phyloP scores from a whole-genome alignment of 2,329 filamentous ascomycete genomes.

The Samsoniella hepiali region DNA sequence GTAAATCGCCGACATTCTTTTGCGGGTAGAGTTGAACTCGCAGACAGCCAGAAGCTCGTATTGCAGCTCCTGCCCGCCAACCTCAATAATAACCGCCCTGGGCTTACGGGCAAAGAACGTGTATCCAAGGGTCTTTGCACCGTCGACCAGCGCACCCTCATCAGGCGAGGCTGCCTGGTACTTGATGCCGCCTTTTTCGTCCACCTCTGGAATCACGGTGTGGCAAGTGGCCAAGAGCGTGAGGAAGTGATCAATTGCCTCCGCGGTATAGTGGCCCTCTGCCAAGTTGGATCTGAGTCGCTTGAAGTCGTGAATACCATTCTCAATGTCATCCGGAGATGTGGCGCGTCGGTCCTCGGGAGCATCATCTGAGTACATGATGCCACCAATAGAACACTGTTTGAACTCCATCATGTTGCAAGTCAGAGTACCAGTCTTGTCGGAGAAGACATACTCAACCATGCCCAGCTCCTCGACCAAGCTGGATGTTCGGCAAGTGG shows the following conservation, averaged over 20 bases:
- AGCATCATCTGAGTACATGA: conserved; percentile 90
- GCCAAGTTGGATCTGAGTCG: conserved; percentile 67
- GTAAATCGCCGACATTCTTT: conserved; percentile 97
- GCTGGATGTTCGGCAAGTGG: conserved; percentile 92
- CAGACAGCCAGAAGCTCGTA: conserved; percentile 95
- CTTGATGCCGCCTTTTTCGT: conserved; percentile 80
- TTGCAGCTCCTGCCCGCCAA: conserved; percentile 68
- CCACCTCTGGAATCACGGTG: conserved; percentile 91
- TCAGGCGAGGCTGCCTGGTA: conserved; percentile 98
- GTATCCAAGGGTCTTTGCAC: conserved; percentile 81
- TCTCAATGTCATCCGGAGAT: conserved; percentile 71
- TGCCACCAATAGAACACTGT: conserved; percentile 86
- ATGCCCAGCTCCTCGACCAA: conserved; percentile 96
- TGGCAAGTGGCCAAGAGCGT: conserved; percentile 86
- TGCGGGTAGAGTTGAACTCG: conserved; percentile 92
- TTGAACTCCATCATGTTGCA: conserved; percentile 99
- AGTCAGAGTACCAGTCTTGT: conserved; percentile 96
- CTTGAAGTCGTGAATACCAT: conserved; percentile 82
- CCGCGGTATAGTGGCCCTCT: conserved; percentile 47
- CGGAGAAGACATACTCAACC: conserved; percentile 97
- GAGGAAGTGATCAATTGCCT: conserved; percentile 74
- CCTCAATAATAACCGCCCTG: conserved; percentile 77
- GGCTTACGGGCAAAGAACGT: conserved; percentile 89
- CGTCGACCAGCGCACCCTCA: conserved; percentile 93
- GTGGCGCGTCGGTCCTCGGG: conserved; percentile 84